Percentiles rank a stretch among this genome's conserved stretches.
Evolutionary conservation across 2,329 filamentous ascomycete species (phyloP).

Genomic region (Teratosphaeria destructans): DNA sequence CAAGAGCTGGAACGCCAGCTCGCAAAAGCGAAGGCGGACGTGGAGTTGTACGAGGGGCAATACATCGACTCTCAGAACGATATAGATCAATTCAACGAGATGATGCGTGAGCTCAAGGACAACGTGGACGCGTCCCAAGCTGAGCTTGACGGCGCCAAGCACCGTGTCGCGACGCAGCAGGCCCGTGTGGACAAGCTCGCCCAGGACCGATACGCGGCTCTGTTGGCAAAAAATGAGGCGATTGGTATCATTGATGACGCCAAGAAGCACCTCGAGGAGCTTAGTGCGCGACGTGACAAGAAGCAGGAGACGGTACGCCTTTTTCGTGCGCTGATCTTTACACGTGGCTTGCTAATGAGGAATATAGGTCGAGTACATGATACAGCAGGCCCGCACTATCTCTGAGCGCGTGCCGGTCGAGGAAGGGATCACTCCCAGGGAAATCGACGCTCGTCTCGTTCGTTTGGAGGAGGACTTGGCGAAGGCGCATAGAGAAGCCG

Average conservation of each 20-base stretch:
- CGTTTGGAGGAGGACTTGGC: conserved; percentile 22
- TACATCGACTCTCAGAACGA: conserved; percentile 40
- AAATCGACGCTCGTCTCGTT: conserved; percentile 23
- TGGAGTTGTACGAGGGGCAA: conserved; percentile 32
- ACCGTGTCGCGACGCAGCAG: conserved; percentile 22
- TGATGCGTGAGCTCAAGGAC: conserved; percentile 21
- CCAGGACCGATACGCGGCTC: conserved; percentile 23
- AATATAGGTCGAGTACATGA: conserved; percentile 16
- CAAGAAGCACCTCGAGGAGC: conserved; percentile 20
- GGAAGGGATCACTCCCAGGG: conserved; percentile 22
- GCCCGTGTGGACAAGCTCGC: conserved; percentile 22
- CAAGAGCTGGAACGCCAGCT: conserved; percentile 41
- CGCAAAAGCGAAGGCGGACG: conserved; percentile 43
- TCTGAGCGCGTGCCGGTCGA: conserved; percentile 22
- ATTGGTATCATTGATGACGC: conserved; percentile 25
- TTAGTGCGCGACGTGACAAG: conserved; percentile 19
- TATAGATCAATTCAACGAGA: conserved; percentile 33
- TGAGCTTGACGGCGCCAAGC: conserved; percentile 16
- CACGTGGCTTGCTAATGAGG: not conserved
- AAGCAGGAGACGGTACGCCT: conserved; percentile 10
- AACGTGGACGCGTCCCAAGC: conserved; percentile 22
- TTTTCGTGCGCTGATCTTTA: not conserved
- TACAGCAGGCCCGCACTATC: conserved; percentile 12
- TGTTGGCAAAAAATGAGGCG: conserved; percentile 34
- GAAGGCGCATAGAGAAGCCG: conserved; percentile 18